A percentile compares a stretch with the other conserved stretches of the same genome.
Conservation (phyloP, 805 yeast species). For the Hanseniaspora osmophila region DNA sequence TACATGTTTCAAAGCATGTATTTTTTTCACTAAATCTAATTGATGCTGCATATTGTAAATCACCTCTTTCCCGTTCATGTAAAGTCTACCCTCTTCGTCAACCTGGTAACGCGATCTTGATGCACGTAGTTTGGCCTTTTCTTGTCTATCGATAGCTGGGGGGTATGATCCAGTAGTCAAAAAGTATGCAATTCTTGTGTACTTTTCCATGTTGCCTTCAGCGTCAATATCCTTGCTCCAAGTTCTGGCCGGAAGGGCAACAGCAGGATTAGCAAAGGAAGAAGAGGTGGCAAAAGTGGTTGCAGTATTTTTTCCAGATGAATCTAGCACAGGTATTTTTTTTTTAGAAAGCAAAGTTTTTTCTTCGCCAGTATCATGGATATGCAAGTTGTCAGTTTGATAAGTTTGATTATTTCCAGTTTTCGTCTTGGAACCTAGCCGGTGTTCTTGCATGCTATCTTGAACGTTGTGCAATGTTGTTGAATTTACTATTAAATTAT, state of each 20-base stretch:
- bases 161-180: conserved; percentile 81
- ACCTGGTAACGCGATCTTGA: conserved; percentile 5
- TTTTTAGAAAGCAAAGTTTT: too few species aligned
- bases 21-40: conserved; percentile 53
- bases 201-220: conserved; percentile 29
- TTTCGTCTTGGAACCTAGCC: too few species aligned
- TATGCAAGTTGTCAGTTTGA: too few species aligned
- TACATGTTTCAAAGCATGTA: conserved; percentile 58
- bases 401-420: too few species aligned
- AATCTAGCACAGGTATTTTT: too few species aligned
- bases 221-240: conserved; percentile 3
- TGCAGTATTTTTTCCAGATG: too few species aligned
- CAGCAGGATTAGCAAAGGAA: background rate
- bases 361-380: too few species aligned
- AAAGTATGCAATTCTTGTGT: conserved; percentile 65
- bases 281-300: too few species aligned
- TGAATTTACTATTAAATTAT: background rate
- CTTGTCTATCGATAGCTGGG: conserved; percentile 64
- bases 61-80: conserved; percentile 73
- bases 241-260: background rate
- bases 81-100: conserved; percentile 51
- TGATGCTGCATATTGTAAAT: conserved; percentile 64
- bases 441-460: too few species aligned
- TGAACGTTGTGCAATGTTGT: too few species aligned
- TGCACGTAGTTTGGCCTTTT: conserved; percentile 75